Conservation (phyloP, 768 basidiomycete species). For the Podaxis carcinomalis region DNA sequence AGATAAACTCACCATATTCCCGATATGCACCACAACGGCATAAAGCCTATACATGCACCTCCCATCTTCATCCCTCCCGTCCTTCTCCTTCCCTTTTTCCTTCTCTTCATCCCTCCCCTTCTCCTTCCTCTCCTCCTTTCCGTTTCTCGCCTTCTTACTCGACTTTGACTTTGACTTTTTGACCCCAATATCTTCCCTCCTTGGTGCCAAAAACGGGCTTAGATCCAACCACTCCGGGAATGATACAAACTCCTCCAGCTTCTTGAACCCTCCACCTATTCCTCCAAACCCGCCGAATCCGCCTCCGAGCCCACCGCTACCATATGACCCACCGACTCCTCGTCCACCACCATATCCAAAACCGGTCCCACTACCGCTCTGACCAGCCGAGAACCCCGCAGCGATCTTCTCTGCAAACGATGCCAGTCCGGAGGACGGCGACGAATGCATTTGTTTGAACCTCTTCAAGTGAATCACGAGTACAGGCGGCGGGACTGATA, state of each 20-base stretch:
- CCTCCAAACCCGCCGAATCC: slow-evolving; percentile 5
- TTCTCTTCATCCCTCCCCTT: slow-evolving; percentile 7
- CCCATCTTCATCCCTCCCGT: slow-evolving; percentile 14
- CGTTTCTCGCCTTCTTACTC: slow-evolving; percentile 9
- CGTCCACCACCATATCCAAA: background rate
- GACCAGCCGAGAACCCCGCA: background rate
- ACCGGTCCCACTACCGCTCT: slow-evolving; percentile 5
- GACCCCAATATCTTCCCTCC: slow-evolving; percentile 58
- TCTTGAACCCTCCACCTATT: slow-evolving; percentile 59
- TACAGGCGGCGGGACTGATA: slow-evolving; percentile 79
- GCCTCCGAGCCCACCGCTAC: background rate
- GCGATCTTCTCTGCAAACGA: slow-evolving; percentile 1
- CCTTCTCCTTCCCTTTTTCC: slow-evolving; percentile 10
- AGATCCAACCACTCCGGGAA: slow-evolving; percentile 89
- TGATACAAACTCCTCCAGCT: slow-evolving; percentile 86
- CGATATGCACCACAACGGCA: slow-evolving; percentile 83
- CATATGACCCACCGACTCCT: background rate
- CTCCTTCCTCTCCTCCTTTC: background rate
- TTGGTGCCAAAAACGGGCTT: slow-evolving; percentile 81
- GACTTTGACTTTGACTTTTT: slow-evolving; percentile 5
- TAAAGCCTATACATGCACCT: slow-evolving; percentile 50
- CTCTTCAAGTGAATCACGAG: slow-evolving; percentile 92
- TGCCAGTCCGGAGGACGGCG: slow-evolving; percentile 37
- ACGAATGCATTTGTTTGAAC: slow-evolving; percentile 81
- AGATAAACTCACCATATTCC: slow-evolving; percentile 65